phyloP scores from a whole-genome alignment of 345 rosid species.

The Euphorbia pulcherrima region DNA sequence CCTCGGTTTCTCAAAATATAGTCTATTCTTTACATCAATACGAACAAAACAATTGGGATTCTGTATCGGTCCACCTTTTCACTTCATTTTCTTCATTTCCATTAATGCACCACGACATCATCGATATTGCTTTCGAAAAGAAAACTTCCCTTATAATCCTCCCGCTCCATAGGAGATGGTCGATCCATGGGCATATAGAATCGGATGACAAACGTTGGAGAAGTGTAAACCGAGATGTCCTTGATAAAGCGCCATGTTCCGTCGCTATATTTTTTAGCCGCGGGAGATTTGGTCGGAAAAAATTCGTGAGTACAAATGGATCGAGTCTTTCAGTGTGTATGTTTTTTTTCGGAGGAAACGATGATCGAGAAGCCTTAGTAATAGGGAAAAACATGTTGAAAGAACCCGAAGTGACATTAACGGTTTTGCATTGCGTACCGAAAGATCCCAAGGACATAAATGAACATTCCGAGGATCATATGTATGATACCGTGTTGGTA shows the following conservation, averaged over 20 bases:
- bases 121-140: slow-evolving; percentile 51
- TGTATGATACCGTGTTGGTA: slow-evolving; percentile 27
- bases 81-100: slow-evolving; percentile 40
- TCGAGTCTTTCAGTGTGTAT: slow-evolving; percentile 9
- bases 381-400: slow-evolving; percentile 46
- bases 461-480: slow-evolving; percentile 21
- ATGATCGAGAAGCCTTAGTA: slow-evolving; percentile 53
- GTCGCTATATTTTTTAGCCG: slow-evolving; percentile 32
- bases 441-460: neutral
- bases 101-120: slow-evolving; percentile 56
- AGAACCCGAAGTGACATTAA: slow-evolving; percentile 25
- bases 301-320: too few species aligned
- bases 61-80: slow-evolving; percentile 20
- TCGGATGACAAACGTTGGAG: slow-evolving; percentile 29
- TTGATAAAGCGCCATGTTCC: slow-evolving; percentile 55
- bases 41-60: slow-evolving; percentile 15
- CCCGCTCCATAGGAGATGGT: slow-evolving; percentile 57
- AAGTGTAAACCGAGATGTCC: slow-evolving; percentile 41
- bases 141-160: slow-evolving; percentile 42
- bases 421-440: slow-evolving; percentile 28
- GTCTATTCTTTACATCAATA: slow-evolving; percentile 25
- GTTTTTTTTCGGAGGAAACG: slow-evolving; percentile 59
- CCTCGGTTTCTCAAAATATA: slow-evolving; percentile 22
- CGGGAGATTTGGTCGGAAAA: neutral
- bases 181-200: slow-evolving; percentile 31